Evolutionary conservation across 495 filamentous ascomycete species (phyloP).

Genomic region (Pyrenopolyporus hunteri): DNA sequence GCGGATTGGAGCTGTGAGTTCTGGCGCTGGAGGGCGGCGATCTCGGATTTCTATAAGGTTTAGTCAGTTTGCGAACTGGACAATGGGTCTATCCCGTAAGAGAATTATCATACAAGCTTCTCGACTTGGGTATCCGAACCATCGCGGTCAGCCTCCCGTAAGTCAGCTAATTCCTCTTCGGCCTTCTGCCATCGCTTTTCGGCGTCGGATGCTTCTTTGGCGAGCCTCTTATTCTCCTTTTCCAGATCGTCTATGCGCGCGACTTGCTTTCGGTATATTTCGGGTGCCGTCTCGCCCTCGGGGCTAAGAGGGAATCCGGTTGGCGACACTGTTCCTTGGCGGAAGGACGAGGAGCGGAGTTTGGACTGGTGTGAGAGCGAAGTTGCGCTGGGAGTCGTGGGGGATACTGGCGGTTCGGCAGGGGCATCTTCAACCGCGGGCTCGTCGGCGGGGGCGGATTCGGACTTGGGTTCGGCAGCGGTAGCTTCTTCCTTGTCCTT

Average conservation of each 20-base stretch:
- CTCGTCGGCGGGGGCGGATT: conserved; percentile 37
- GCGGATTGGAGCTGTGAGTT: conserved; percentile 56
- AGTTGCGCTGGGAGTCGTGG: conserved; percentile 36
- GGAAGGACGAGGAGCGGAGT: conserved; percentile 86
- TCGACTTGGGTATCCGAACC: conserved; percentile 55
- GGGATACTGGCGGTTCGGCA: conserved; percentile 29
- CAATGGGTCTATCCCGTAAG: conserved; percentile 34
- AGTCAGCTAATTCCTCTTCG: conserved; percentile 83
- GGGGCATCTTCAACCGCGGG: conserved; percentile 31
- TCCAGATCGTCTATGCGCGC: conserved; percentile 84
- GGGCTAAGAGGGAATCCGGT: conserved; percentile 59
- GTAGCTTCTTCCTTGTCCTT: conserved; percentile 61
- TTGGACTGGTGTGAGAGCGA: conserved; percentile 82
- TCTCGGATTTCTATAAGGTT: conserved; percentile 68
- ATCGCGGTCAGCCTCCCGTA: conserved; percentile 70
- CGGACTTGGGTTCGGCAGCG: conserved; percentile 40
- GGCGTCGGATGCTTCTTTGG: conserved; percentile 69
- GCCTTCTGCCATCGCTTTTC: conserved; percentile 72
- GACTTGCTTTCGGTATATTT: conserved; percentile 88
- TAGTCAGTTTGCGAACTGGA: neutral
- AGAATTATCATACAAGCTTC: conserved; percentile 64
- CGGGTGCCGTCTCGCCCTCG: conserved; percentile 75
- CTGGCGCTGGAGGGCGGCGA: conserved; percentile 78
- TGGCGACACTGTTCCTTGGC: conserved; percentile 64
- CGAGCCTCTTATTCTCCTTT: conserved; percentile 74